These are phyloP conservation scores for Ajuga chamaepitys DNA, from an alignment of 257 asterid species.

Conservation along the genomic window DNA sequence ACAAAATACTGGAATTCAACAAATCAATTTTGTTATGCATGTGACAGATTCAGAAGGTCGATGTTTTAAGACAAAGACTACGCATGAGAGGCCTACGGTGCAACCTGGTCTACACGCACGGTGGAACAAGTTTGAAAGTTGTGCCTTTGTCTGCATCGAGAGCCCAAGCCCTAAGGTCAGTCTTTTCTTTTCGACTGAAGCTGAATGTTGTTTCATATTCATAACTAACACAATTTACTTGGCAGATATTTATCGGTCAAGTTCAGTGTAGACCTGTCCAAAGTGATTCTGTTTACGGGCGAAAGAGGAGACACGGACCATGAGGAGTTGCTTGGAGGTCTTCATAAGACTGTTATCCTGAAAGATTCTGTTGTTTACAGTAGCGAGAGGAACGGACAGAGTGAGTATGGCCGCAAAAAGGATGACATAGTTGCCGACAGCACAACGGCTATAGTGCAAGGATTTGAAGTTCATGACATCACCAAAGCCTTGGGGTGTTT, in stretches of 20 bases:
- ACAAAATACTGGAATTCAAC: too few relatives aligned
- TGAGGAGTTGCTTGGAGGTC: constrained; percentile 50
- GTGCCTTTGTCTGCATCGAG: constrained; percentile 59
- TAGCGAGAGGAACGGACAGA: constrained; percentile 32
- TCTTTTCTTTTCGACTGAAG: not conserved
- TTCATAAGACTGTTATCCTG: constrained; percentile 52
- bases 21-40: not conserved
- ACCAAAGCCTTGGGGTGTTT: constrained; percentile 37
- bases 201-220: not conserved
- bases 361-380: constrained; percentile 37
- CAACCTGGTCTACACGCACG: constrained; percentile 47
- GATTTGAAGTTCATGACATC: constrained; percentile 42
- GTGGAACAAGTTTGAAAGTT: constrained; percentile 47
- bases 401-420: constrained; percentile 32
- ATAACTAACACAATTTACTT: not conserved
- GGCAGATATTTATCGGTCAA: constrained; percentile 54
- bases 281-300: constrained; percentile 50
- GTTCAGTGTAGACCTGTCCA: constrained; percentile 51
- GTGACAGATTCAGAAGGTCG: constrained; percentile 37
- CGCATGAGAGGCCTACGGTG: constrained; percentile 75
- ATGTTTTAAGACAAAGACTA: constrained; percentile 49
- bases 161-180: constrained; percentile 56
- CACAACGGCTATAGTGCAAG: constrained; percentile 32
- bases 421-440: constrained; percentile 23
- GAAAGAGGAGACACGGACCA: constrained; percentile 62